These are phyloP conservation scores for Diplodia sapinea DNA, from an alignment of 2,329 filamentous ascomycete genomes.

Conservation along the genomic window DNA sequence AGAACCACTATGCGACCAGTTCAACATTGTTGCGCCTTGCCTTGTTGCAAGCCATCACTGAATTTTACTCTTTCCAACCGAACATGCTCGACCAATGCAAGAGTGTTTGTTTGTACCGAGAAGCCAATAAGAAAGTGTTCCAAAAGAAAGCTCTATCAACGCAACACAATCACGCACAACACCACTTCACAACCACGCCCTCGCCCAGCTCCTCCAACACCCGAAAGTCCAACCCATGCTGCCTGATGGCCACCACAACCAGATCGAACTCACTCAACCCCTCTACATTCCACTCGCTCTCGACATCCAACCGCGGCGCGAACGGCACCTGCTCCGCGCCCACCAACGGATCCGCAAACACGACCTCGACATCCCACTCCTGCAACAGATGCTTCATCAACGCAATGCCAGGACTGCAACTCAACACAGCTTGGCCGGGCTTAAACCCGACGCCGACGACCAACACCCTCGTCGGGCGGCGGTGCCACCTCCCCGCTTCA, in stretches of 20 bases:
- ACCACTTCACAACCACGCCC: conserved; percentile 42
- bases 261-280: conserved; percentile 52
- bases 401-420: conserved; percentile 56
- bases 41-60: not conserved
- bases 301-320: conserved; percentile 49
- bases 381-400: conserved; percentile 47
- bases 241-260: conserved; percentile 54
- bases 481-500: not conserved
- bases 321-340: conserved; percentile 51
- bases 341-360: conserved; percentile 56
- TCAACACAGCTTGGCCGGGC: conserved; percentile 54
- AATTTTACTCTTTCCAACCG: not conserved
- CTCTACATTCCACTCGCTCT: conserved; percentile 48
- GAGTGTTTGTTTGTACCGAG: not conserved
- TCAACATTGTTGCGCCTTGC: not conserved
- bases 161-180: not conserved
- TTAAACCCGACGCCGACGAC: conserved; percentile 62
- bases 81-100: not conserved
- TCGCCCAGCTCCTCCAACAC: conserved; percentile 47
- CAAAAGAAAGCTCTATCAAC: not conserved
- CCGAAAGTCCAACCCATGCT: conserved; percentile 51
- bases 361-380: conserved; percentile 49
- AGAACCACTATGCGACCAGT: too few species aligned
- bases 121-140: not conserved
- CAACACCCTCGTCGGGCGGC: conserved; percentile 52